A percentile compares a stretch with the other conserved stretches of the same genome.
These are phyloP conservation scores for Blastomyces percursus DNA, from an alignment of 2,329 filamentous ascomycete genomes.

Conservation along the genomic window DNA sequence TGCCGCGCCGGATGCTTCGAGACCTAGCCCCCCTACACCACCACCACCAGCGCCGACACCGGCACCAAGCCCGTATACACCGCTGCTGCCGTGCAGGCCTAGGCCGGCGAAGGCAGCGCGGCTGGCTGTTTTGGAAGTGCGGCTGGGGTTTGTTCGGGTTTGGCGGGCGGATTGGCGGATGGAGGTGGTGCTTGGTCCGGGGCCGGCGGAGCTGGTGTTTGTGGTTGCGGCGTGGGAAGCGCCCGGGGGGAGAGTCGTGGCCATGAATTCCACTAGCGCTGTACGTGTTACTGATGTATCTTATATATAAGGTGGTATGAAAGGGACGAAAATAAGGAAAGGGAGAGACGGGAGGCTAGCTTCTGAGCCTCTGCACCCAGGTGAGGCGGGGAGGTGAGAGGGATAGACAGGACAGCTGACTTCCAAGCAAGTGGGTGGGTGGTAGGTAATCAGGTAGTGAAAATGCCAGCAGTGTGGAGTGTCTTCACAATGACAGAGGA, in stretches of 20 bases:
- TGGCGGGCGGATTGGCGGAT: constrained; percentile 33
- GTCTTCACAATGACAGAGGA: not conserved
- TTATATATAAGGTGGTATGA: not conserved
- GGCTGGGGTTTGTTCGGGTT: constrained; percentile 40
- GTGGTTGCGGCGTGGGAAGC: not conserved
- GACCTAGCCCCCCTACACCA: not conserved
- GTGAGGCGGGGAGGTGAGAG: not conserved
- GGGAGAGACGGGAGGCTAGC: not conserved
- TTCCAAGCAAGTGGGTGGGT: no score
- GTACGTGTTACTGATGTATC: not conserved
- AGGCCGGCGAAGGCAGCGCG: constrained; percentile 28
- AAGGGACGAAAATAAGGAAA: not conserved
- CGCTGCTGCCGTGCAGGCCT: not conserved
- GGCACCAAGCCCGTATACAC: not conserved
- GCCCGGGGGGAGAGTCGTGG: not conserved
- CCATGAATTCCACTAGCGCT: not conserved
- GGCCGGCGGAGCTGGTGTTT: constrained; percentile 7
- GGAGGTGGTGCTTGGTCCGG: constrained; percentile 20
- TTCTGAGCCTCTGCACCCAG: not conserved
- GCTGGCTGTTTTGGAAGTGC: constrained; percentile 36
- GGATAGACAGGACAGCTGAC: no score
- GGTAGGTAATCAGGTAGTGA: not conserved
- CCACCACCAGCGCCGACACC: not conserved
- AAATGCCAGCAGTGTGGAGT: not conserved
- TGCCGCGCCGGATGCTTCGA: constrained; percentile 1